Conservation (phyloP, 2,329 filamentous ascomycete genomes). For the Cadophora gregata region DNA sequence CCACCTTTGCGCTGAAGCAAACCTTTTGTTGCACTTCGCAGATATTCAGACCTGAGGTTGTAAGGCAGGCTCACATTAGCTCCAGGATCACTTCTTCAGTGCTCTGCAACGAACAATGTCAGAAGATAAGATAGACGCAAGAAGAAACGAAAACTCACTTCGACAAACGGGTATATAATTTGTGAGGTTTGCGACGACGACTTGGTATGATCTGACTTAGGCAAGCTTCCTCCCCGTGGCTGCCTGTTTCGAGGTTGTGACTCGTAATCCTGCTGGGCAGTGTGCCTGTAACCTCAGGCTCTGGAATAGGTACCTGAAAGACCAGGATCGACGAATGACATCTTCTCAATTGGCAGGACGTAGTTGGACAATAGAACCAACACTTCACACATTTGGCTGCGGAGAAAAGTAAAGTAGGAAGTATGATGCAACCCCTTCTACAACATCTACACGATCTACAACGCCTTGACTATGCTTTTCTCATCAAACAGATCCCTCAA, state of each 20-base stretch:
- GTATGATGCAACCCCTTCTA: too few relatives aligned
- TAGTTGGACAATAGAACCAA: neutral
- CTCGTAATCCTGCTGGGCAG: neutral
- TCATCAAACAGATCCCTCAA: constrained; percentile 83
- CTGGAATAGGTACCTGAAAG: neutral
- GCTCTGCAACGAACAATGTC: neutral
- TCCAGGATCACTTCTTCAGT: neutral
- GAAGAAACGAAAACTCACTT: neutral
- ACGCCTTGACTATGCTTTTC: constrained; percentile 66
- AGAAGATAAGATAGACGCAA: neutral
- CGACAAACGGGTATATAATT: neutral
- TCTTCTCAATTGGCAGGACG: neutral
- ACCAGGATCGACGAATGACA: neutral
- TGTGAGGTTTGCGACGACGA: neutral
- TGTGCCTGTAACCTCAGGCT: neutral
- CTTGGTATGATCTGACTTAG: neutral
- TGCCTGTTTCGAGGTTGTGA: constrained; percentile 1
- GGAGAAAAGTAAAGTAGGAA: neutral
- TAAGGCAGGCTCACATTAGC: constrained; percentile 30
- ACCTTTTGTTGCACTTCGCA: constrained; percentile 34
- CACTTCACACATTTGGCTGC: neutral
- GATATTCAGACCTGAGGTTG: constrained; percentile 27
- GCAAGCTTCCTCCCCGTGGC: neutral
- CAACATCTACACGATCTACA: constrained; percentile 32
- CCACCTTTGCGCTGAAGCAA: neutral